Percentiles rank a stretch among this genome's conserved stretches.
Conservation (phyloP, 2,329 filamentous ascomycete genomes). For the Fusarium camptoceras region DNA sequence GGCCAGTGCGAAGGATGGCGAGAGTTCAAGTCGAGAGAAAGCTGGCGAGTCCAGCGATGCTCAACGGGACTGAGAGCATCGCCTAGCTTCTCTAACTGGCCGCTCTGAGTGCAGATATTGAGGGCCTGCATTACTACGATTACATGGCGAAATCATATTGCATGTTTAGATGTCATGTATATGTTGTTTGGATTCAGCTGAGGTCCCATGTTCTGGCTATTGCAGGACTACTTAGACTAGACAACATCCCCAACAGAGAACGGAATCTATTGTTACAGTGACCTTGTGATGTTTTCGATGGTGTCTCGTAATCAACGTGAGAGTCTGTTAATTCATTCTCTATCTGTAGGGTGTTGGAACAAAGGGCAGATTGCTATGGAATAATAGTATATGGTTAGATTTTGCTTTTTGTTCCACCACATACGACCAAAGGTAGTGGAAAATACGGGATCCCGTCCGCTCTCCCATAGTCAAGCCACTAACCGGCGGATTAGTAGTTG, state of each 20-base stretch:
- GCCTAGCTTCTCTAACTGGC: neutral
- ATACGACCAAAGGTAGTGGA: neutral
- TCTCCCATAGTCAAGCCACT: neutral
- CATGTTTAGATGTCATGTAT: neutral
- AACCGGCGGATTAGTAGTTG: neutral
- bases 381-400: rapidly evolving
- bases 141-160: neutral
- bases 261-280: neutral
- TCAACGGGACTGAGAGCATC: neutral
- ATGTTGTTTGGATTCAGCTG: neutral
- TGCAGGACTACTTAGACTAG: neutral
- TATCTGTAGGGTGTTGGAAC: neutral
- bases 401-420: neutral
- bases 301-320: neutral
- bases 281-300: neutral
- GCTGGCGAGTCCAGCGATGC: neutral
- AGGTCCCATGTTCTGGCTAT: neutral
- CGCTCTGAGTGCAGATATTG: neutral
- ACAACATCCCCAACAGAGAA: neutral
- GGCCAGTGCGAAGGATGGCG: neutral
- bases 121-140: neutral
- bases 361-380: rapidly evolving
- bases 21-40: neutral
- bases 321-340: neutral
- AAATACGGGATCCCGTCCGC: neutral